Base-by-base conservation (phyloP, 805 yeast species). In the Ascoidea rubescens region DNA sequence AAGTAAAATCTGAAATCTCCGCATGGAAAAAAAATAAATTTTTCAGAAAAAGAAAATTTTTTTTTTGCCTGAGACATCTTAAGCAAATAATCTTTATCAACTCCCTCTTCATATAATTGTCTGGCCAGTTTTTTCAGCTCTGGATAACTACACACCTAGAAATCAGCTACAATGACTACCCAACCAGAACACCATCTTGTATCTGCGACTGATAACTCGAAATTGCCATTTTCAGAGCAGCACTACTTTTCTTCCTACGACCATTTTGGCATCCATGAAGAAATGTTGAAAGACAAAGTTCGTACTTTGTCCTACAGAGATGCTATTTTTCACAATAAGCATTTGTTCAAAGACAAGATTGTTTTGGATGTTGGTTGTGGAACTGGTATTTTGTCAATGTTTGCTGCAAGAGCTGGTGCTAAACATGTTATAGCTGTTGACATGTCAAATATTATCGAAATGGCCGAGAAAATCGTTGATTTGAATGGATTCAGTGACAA, bases 331-430 rank as follows among this genome's bases (percentile, higher is more conserved):
- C 88, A 87, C 67, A 93, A 93, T 73, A 83, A 83, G 62, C 85
- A 84, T 59, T 70, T 88, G 52, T 91, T 93, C 74, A 88, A 89
- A 67, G 97, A 82, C 68, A 93, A 93, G 72, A 71, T 91, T 55
- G 99, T 93, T 5, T 73, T 93, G 53, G 99, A 93, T 70, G 99
- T 93, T 53, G 99, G 99, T 50, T 95, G 99, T 69, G 99, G 99
- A 59, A 93, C 99, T 21, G 99, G 99, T 60, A 89, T 93, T 59
- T 71, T 93, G 56, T 90, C 97, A 31, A 87, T 93, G 96, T 93
- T 93, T 74, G 98, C 98, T 16, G 96, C 91, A 50, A 84, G 83
- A 64, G 95, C 97, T n/a, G 99, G 99, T 58, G 99, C 99, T 57
- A 88, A 89, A 67, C 97, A 89, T 64, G 99, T 93, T 51, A 84